Evolutionary conservation across 306 rosid species (phyloP), one percentile per base, ranked within the genome.

Genomic region (Herpetospermum pedunculosum): DNA sequence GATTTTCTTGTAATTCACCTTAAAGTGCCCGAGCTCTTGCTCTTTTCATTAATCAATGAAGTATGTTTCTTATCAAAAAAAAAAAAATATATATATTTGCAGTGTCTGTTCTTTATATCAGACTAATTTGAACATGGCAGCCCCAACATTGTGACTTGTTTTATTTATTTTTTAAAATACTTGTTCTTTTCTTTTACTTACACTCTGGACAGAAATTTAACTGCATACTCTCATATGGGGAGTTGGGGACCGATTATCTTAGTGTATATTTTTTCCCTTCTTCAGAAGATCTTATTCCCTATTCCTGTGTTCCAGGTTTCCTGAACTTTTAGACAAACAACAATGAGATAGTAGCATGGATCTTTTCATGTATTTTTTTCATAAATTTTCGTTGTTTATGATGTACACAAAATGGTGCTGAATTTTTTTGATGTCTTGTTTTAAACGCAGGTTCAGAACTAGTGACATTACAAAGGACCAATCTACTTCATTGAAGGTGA

Each of bases 401-500:
- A 41, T 67, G 13, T 41, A 23, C 23, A 67, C 35, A 67, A 41
- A 71, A 28, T 71, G 46, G 59, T 71, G 75, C 46, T 71, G 58
- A 52, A 19, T 26, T 49, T 30, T 30, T 9, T 46, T 48, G 16
- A 3, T 47, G 34, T 48, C 60, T 50, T 72, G 38, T 15, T 72
- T 23, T 72, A 29, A 49, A 52, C 23, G 76, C 76, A 72, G 76
- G 76, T 35, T 72, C 60, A 21, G 47, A 64, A 38, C 35, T 47
- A 26, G 28, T 29, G 43, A 46, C 18, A 47, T 32, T 28, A 71
- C 48, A 50, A 8, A 16, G 40, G 19, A 50, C 63, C 41, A 49
- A n/a, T 49, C 47, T 72, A 28, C 40, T 70, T 40, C 32, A 23
- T 40, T 40, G 50, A 40, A 38, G 38, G 14, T 5, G 30, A 63